Evolutionary conservation across 169 alveolate species (phyloP), one percentile per base, ranked within the genome.

Genomic region (Plasmodium billcollinsi): DNA sequence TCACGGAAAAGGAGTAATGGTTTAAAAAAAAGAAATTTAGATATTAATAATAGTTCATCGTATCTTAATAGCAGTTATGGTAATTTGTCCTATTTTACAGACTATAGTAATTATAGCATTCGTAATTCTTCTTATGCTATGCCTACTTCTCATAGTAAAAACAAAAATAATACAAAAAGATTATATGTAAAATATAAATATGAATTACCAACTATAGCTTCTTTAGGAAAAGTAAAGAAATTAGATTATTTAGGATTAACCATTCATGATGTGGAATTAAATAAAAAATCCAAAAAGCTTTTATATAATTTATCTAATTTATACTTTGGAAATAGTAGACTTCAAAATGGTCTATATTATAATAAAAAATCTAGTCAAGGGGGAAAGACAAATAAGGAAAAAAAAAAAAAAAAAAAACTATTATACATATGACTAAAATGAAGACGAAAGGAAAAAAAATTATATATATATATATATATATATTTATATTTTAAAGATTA

Each of bases 131-230:
- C 49, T 62, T 11, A 43, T 43, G 47, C 5, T 39, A 66, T 47
- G 9, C 15, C 29, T 5, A 9, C 43, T 18, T 33, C 20, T 49
- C 20, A 56, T n/a, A 69, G 45, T 69, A 83, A 26, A 24, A 29
- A 49, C 43, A 83, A 49, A 45, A 67, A 69, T 26, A 52, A 43
- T 43, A 11, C 49, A 58, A 56, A 69, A 39, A 45, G 21, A 45
- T 62, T 69, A 73, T 39, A 29, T 12, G 12, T 8, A 54, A 83
- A 54, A 69, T 33, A 83, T 45, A 83, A 83, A 63, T 83, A 83
- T 69, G 91, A 83, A 29, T 24, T 83, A 43, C 91, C 91, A 15
- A 83, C 91, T 49, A 83, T 83, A 21, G 91, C 91, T 58, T 83
- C 91, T 9, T 62, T 83, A 49, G 91, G 91, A 70, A 83, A 83